Evolutionary conservation across 2,329 filamentous ascomycete genomes (phyloP).

Genomic region (Pseudopyricularia cyperi): DNA sequence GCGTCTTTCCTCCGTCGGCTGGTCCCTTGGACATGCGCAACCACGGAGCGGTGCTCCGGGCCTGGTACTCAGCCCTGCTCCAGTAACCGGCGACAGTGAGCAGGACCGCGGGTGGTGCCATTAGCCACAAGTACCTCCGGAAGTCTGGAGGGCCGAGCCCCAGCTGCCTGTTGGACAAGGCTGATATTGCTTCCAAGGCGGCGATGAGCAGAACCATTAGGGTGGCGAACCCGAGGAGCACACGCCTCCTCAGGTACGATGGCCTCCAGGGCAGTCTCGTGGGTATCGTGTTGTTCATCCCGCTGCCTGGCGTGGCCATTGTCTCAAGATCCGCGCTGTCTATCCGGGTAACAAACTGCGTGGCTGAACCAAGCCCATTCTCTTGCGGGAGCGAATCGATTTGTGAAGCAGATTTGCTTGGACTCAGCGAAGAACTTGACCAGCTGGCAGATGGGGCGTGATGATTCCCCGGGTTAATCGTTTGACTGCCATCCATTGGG

Average conservation of each 20-base stretch:
- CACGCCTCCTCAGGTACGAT: conserved; percentile 18
- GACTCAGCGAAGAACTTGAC: too few species aligned
- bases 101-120: conserved; percentile 19
- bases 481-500: conserved; percentile 6
- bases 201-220: conserved; percentile 15
- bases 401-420: too few species aligned
- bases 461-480: conserved; percentile 11
- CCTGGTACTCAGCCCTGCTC: conserved; percentile 24
- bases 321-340: background rate
- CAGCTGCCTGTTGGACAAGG: conserved; percentile 19
- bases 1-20: conserved; percentile 15
- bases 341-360: background rate
- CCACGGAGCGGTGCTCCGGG: conserved; percentile 24
- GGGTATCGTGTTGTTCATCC: conserved; percentile 12
- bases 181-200: conserved; percentile 16
- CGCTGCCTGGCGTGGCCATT: conserved; percentile 2
- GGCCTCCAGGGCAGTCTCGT: conserved; percentile 20
- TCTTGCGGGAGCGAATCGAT: too few species aligned
- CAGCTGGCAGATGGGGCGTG: background rate
- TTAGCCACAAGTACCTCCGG: conserved; percentile 22
- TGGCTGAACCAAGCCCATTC: background rate
- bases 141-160: conserved; percentile 7
- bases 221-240: conserved; percentile 16
- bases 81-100: conserved; percentile 19
- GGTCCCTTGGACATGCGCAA: conserved; percentile 17